Evolutionary conservation across 768 basidiomycete species (phyloP).

Genomic region (Auriscalpium vulgare): DNA sequence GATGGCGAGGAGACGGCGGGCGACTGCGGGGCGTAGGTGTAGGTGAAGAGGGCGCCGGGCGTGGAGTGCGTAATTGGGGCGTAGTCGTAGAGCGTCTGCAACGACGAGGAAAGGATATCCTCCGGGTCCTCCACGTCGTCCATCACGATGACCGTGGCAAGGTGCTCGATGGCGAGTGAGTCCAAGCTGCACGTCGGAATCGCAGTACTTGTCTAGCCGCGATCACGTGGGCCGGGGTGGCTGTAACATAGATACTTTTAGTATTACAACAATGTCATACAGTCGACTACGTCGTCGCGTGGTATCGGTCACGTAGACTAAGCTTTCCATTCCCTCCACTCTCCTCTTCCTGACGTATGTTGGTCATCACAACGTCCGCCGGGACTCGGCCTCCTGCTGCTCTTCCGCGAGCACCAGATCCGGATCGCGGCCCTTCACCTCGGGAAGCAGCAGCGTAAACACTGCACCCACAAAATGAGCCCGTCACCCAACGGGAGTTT

Average conservation of each 20-base stretch:
- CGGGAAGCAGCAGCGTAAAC: constrained; percentile 41
- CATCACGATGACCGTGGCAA: background rate
- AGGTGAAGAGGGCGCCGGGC: constrained; percentile 44
- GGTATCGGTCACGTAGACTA: too few species aligned
- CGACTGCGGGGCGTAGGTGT: constrained; percentile 21
- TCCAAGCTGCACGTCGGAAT: too few species aligned
- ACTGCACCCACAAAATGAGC: constrained; percentile 5
- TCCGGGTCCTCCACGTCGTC: constrained; percentile 32
- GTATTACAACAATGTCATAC: too few species aligned
- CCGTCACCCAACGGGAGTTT: background rate
- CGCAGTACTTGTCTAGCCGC: too few species aligned
- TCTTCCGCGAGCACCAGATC: constrained; percentile 39
- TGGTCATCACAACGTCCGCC: too few species aligned
- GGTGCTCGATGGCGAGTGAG: too few species aligned
- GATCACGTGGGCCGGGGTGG: too few species aligned
- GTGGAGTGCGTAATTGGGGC: constrained; percentile 53
- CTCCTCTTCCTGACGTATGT: too few species aligned
- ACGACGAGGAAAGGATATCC: constrained; percentile 60
- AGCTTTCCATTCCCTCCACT: too few species aligned
- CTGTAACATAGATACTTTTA: too few species aligned
- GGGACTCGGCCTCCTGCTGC: constrained; percentile 3
- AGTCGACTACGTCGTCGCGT: too few species aligned
- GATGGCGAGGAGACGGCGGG: background rate
- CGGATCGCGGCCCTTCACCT: constrained; percentile 43
- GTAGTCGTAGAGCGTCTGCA: constrained; percentile 55